These are phyloP conservation scores for Vitis hybrid DNA, from an alignment of 177 flowering plant genomes.

Conservation along the genomic window DNA sequence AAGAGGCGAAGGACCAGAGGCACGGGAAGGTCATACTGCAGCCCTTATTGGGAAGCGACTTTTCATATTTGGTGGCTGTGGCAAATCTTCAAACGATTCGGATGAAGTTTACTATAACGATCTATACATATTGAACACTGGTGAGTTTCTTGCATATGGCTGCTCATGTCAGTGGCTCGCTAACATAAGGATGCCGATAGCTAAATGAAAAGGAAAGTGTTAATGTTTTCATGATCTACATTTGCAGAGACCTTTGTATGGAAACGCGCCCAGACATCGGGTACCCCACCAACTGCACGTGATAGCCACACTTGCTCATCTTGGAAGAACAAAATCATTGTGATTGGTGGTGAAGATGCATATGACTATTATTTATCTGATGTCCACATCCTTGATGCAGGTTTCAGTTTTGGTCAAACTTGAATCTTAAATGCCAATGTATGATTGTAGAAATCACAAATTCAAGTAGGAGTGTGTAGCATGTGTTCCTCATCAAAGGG, in stretches of 20 bases:
- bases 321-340: constrained; percentile 78
- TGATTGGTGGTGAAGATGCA: constrained; percentile 93
- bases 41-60: constrained; percentile 78
- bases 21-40: constrained; percentile 96
- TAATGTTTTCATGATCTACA: constrained; percentile 1
- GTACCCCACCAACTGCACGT: constrained; percentile 84
- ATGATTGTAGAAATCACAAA: neutral
- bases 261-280: constrained; percentile 70
- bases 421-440: neutral
- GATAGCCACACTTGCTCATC: constrained; percentile 96
- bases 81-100: constrained; percentile 58
- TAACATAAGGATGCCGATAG: neutral
- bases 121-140: constrained; percentile 81
- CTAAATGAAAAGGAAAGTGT: neutral
- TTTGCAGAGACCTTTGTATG: constrained; percentile 78
- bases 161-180: neutral
- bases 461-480: too few relatives aligned
- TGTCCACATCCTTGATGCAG: constrained; percentile 92
- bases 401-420: constrained; percentile 28
- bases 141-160: constrained; percentile 28
- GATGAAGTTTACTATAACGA: constrained; percentile 80
- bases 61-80: constrained; percentile 95
- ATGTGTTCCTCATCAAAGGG: too few relatives aligned
- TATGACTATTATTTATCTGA: constrained; percentile 82
- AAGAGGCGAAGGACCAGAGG: constrained; percentile 82